Evolutionary conservation across 106 monocot genomes (phyloP), one percentile per base, ranked within the genome.

Genomic region (Vanilla planifolia): DNA sequence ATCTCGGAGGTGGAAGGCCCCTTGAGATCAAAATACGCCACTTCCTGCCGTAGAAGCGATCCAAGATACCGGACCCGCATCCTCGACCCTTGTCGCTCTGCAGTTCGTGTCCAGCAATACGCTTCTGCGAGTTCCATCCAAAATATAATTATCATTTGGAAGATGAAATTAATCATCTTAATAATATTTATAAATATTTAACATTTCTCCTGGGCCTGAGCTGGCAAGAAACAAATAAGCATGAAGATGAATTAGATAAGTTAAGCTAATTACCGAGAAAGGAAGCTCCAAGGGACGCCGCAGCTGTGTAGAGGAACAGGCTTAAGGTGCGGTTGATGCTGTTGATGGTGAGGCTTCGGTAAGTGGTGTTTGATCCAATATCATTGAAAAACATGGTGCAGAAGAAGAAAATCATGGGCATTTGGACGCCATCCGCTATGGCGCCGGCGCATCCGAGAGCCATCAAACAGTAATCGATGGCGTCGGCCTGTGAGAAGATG

Each of bases 31-130:
- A 85, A 85, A 62, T 80, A 85, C 52, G 66, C 76, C 8, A 80
- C 35, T 39, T 85, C 73, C 51, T 85, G 85, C 29, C 80, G 14
- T 7, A 85, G 72, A 5, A 85, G 70, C 0, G 85, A 73, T 15
- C 61, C 70, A 55, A 85, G 67, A 44, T 85, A 80, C 17, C 76
- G 68, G 3, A 67, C 62, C 8, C 85, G 47, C 85, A 85, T 70
- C 63, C 73, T 61, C 17, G 85, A 71, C 6, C 80, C 75, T 51
- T 85, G 85, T 34, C 73, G 46, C 44, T 85, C 85, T 8, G 65
- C 85, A 2, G 85, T 85, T 35, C 80, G 68, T 59, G 85, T 80
- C 80, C 85, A 85, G 52, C 85, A 85, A 23, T 70, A 73, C 0
- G 76, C 85, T 67, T 85, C 85, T 85, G 65, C 48, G 48, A 28